Evolutionary conservation across 208 protist genomes (phyloP).

Genomic region (Jaenimonas drosophilae): DNA sequence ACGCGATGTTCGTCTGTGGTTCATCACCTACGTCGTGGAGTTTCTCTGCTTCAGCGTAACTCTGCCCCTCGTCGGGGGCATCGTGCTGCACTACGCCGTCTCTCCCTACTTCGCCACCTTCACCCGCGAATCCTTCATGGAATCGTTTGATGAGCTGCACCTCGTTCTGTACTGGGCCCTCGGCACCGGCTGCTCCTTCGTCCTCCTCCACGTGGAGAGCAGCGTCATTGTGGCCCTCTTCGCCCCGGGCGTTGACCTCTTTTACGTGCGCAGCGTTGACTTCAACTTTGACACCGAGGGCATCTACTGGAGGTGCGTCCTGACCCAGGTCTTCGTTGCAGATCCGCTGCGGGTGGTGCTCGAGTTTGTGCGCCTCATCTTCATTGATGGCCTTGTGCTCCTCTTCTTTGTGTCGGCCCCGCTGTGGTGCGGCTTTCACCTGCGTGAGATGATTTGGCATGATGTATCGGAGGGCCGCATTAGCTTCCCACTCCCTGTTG

Average conservation of each 20-base stretch:
- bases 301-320: constrained; percentile 43
- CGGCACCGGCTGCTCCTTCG: constrained; percentile 29
- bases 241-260: constrained; percentile 72
- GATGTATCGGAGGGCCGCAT: constrained; percentile 5
- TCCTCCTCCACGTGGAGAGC: constrained; percentile 42
- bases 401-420: constrained; percentile 41
- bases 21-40: constrained; percentile 37
- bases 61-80: constrained; percentile 31
- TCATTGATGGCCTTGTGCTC: constrained; percentile 34
- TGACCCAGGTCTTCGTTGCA: constrained; percentile 50
- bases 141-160: constrained; percentile 20
- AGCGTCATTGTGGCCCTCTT: constrained; percentile 50
- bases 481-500: constrained; percentile 1
- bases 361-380: constrained; percentile 30
- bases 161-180: constrained; percentile 48
- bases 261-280: constrained; percentile 64
- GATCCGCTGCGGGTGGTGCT: constrained; percentile 33
- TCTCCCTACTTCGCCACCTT: constrained; percentile 37
- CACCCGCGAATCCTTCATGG: constrained; percentile 17
- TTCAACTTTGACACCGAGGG: constrained; percentile 26
- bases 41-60: constrained; percentile 37
- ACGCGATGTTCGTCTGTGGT: constrained; percentile 27
- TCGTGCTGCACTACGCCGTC: constrained; percentile 42
- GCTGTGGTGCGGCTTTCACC: constrained; percentile 15
- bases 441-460: constrained; percentile 11